Evolutionary conservation across 306 rosid species (phyloP), one percentile per base, ranked within the genome.

Genomic region (Sicyos baderoa): DNA sequence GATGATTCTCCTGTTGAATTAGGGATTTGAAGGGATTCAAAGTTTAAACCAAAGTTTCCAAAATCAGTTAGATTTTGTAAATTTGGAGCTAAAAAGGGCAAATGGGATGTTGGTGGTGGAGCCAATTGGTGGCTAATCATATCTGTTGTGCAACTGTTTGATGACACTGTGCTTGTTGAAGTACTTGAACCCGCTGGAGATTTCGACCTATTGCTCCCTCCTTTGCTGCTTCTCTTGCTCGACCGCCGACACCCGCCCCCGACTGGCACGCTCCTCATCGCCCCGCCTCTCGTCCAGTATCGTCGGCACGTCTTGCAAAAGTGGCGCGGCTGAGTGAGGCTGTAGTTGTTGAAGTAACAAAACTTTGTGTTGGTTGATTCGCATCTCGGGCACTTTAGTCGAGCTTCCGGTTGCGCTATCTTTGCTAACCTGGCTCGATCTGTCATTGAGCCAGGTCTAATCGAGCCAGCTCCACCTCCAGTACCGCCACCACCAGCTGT

Each of bases 201-300:
- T 25, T 67, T 67, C 16, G 72, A 67, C 37, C 72, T 17, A 3
- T 19, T 67, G 23, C 56, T 67, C 3, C 72, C 69, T 68, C 82
- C 65, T 58, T 58, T 59, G 47, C 65, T 90, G 84, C 44, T 86
- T 77, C 90, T 86, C 54, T 83, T 88, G 76, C 88, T 88, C 71
- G 72, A 67, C 54, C 84, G 84, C 64, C 97, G 72, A 65, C 91
- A 86, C 18, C 97, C 97, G 11, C 97, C 97, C 4, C 97, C 97
- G 0, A 90, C 95, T 0, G 97, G 97, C 6, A 90, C 97, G 56
- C 63, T 90, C 56, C 97, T 80, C 54, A 90, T 78, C 19, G 95
- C 87, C 18, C 97, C 97, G 0, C 97, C 97, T 76, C 83, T 80
- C 1, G 97, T 90, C 97, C 97, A 90, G 77, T 90, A 90, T 1